These are phyloP conservation scores for Hyphopichia fennica DNA, from an alignment of 1,139 yeast genomes.

Conservation along the genomic window DNA sequence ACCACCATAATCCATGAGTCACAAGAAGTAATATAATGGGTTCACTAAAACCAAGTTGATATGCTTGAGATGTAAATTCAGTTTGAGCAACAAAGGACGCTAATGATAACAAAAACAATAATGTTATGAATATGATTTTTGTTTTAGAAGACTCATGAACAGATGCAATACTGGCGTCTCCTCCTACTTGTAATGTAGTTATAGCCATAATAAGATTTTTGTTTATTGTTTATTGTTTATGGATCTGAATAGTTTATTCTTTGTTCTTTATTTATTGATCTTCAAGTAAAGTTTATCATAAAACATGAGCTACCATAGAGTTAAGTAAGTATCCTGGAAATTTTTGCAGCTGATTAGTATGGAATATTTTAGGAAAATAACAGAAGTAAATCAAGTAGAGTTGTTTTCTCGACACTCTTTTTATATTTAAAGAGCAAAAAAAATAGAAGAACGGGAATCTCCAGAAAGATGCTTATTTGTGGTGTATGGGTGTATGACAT, in stretches of 20 bases:
- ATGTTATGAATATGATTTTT: constrained; percentile 54
- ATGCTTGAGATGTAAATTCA: constrained; percentile 74
- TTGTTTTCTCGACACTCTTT: no score
- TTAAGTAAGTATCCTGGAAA: no score
- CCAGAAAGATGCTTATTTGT: no score
- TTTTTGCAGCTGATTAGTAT: no score
- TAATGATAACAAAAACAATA: constrained; percentile 60
- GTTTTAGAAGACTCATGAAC: constrained; percentile 21
- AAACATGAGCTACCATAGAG: no score
- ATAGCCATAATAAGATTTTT: constrained; percentile 11
- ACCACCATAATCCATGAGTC: constrained; percentile 81
- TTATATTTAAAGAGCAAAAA: no score
- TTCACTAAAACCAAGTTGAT: constrained; percentile 59
- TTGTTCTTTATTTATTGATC: no score
- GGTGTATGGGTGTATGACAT: no score
- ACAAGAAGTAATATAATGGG: constrained; percentile 67
- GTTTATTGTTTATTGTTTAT: not conserved
- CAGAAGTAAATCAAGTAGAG: no score
- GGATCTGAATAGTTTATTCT: not conserved
- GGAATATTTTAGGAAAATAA: no score
- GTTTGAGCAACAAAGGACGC: constrained; percentile 75
- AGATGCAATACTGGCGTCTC: constrained; percentile 7
- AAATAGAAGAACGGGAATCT: no score
- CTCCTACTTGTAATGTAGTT: constrained; percentile 12
- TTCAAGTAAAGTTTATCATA: no score